Evolutionary conservation across 164 flowering plant genomes (phyloP).

Genomic region (Chimonanthus salicifolius): DNA sequence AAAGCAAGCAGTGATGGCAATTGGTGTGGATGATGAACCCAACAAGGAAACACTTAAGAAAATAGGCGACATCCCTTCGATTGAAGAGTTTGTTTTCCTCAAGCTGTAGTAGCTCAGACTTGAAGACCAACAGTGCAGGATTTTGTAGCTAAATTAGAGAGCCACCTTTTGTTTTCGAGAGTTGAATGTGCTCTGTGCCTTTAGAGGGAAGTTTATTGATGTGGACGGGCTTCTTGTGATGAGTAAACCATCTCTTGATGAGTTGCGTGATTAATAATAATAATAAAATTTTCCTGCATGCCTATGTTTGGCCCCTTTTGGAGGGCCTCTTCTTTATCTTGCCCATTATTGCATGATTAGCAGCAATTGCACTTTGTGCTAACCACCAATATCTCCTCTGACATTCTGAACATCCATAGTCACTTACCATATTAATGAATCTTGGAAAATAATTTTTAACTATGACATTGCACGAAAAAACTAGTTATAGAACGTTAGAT

Average conservation of each 20-base stretch:
- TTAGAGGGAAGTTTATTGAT: neutral
- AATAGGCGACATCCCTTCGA: conserved; percentile 52
- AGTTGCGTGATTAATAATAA: no score
- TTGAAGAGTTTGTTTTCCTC: conserved; percentile 75
- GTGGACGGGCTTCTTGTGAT: neutral
- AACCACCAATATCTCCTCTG: no score
- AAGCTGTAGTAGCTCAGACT: conserved; percentile 29
- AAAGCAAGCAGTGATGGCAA: conserved; percentile 65
- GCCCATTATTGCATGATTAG: no score
- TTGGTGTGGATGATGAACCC: conserved; percentile 78
- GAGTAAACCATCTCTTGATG: no score
- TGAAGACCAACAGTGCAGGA: neutral
- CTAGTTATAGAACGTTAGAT: no score
- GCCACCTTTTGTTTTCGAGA: neutral
- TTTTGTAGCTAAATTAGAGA: neutral
- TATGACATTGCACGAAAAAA: no score
- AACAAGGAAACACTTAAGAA: conserved; percentile 42
- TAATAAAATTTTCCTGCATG: neutral
- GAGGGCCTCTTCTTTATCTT: no score
- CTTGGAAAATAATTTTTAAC: no score
- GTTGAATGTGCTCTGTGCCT: neutral
- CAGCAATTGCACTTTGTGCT: no score
- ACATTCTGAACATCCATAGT: no score
- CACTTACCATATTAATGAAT: no score
- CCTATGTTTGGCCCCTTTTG: neutral